A percentile compares a stretch with the other conserved stretches of the same genome.
Evolutionary conservation across 208 protist genomes (phyloP).

Genomic region (Endotrypanum monterogeii): DNA sequence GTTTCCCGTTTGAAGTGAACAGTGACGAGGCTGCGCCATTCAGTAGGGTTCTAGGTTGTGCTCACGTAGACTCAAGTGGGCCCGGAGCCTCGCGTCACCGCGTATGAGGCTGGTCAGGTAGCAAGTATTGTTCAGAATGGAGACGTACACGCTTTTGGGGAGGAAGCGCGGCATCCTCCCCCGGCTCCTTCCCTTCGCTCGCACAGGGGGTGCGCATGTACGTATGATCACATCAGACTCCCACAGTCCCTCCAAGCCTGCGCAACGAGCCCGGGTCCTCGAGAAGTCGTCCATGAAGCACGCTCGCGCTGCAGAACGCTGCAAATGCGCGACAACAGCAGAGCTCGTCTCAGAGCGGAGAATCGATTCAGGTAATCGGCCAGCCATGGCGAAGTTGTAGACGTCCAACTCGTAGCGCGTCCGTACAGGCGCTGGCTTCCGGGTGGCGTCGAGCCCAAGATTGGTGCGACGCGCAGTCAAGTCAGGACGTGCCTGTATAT

Average conservation of each 20-base stretch:
- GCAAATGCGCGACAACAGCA: slow-evolving; percentile 28
- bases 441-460: neutral
- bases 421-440: neutral
- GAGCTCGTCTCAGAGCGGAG: slow-evolving; percentile 46
- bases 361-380: slow-evolving; percentile 58
- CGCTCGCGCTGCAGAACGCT: slow-evolving; percentile 25
- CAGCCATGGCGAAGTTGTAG: slow-evolving; percentile 47
- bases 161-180: slow-evolving; percentile 45
- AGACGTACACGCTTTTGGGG: slow-evolving; percentile 21
- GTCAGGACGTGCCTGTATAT: slow-evolving; percentile 6
- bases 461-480: neutral
- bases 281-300: slow-evolving; percentile 29
- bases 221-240: neutral
- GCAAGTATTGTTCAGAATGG: slow-evolving; percentile 72
- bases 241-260: neutral
- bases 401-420: slow-evolving; percentile 44
- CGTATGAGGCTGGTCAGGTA: slow-evolving; percentile 65
- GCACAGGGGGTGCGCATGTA: neutral
- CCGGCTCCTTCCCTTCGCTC: neutral
- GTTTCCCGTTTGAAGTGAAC: too few species aligned
- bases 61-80: slow-evolving; percentile 41
- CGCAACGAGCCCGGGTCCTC: slow-evolving; percentile 5
- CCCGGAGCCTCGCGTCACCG: slow-evolving; percentile 38
- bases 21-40: neutral
- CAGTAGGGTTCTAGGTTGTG: slow-evolving; percentile 47